A percentile compares a stretch with the other conserved stretches of the same genome.
Conservation (phyloP, 352 stramenopile genomes). For the Aphanomyces invadans region DNA sequence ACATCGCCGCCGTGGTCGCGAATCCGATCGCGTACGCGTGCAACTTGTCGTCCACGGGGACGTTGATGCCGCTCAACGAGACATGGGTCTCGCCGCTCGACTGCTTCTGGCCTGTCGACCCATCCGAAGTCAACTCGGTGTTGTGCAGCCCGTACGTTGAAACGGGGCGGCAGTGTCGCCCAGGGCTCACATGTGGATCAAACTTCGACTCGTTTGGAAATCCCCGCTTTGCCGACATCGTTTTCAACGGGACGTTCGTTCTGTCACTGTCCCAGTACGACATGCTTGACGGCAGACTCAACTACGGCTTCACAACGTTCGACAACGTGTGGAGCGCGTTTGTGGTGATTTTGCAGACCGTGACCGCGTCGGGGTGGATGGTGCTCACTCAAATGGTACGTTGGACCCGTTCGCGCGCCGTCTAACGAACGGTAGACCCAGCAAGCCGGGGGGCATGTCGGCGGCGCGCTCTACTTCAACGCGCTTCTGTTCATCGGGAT, state of each 20-base stretch:
- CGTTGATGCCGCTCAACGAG: constrained; percentile 35
- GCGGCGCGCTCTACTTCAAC: constrained; percentile 84
- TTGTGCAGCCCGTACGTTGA: constrained; percentile 43
- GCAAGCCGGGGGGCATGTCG: constrained; percentile 38
- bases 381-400: constrained; percentile 87
- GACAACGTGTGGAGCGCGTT: constrained; percentile 87
- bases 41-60: constrained; percentile 21
- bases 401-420: constrained; percentile 35
- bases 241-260: constrained; percentile 11
- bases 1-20: constrained; percentile 36
- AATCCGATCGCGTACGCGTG: constrained; percentile 39
- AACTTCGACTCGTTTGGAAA: constrained; percentile 69
- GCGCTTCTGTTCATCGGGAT: constrained; percentile 84
- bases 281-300: constrained; percentile 48
- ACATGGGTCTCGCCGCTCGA: constrained; percentile 50
- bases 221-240: constrained; percentile 40
- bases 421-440: no score
- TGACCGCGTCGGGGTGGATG: constrained; percentile 92
- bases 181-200: constrained; percentile 42
- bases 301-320: constrained; percentile 91
- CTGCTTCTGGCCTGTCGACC: constrained; percentile 91
- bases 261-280: constrained; percentile 37
- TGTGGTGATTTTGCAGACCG: constrained; percentile 89
- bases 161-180: constrained; percentile 47
- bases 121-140: constrained; percentile 45